These are phyloP conservation scores for Lophium mytilinum DNA, from an alignment of 495 filamentous ascomycete species.

Conservation along the genomic window DNA sequence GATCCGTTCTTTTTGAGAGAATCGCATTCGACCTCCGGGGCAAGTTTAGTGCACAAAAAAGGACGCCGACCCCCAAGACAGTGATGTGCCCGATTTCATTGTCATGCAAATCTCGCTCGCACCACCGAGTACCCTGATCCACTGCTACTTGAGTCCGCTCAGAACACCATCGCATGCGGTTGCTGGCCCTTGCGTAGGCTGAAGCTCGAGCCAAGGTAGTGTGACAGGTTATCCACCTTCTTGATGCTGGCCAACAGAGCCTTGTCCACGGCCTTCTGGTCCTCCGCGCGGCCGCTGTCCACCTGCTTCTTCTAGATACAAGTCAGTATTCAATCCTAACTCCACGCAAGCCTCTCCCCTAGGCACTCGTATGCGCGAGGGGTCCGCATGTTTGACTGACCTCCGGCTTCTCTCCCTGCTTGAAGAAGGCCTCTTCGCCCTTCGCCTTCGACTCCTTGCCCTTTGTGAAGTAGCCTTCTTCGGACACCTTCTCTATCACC, in stretches of 20 bases:
- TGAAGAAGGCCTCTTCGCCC: constrained; percentile 94
- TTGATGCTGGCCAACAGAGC: constrained; percentile 83
- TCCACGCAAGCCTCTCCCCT: neutral
- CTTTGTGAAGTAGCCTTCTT: constrained; percentile 85
- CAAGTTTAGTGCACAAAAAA: too few relatives aligned
- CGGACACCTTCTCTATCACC: constrained; percentile 75
- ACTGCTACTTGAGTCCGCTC: neutral
- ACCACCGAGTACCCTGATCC: too few relatives aligned
- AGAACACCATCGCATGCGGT: constrained; percentile 1
- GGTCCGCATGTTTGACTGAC: constrained; percentile 45
- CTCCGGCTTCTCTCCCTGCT: constrained; percentile 93
- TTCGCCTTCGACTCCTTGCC: constrained; percentile 87
- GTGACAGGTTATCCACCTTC: constrained; percentile 82
- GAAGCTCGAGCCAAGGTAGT: constrained; percentile 79
- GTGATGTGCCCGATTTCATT: too few relatives aligned
- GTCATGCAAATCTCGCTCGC: too few relatives aligned
- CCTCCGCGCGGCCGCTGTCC: constrained; percentile 76
- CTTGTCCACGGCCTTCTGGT: constrained; percentile 98
- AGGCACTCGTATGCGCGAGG: neutral
- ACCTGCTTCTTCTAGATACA: constrained; percentile 85
- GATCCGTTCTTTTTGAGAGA: too few relatives aligned
- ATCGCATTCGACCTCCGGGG: too few relatives aligned
- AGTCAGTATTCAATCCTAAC: neutral
- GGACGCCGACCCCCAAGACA: too few relatives aligned
- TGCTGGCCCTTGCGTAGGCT: neutral